These are phyloP conservation scores for Tricholoma saponaceum DNA, from an alignment of 768 basidiomycete species.

Conservation along the genomic window DNA sequence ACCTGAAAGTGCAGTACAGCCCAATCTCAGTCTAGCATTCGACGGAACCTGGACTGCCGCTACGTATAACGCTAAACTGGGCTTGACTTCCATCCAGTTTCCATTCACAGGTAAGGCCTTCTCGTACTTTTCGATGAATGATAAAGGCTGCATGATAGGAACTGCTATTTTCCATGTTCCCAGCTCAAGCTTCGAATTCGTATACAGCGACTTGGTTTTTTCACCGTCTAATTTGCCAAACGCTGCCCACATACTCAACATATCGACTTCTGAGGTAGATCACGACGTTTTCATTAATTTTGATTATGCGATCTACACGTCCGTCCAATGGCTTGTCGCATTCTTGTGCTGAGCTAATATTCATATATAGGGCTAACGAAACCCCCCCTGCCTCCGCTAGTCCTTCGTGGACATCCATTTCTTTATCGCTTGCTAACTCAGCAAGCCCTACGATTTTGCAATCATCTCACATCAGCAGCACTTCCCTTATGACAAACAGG, in stretches of 20 bases:
- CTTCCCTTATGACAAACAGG: background rate
- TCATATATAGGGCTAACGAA: background rate
- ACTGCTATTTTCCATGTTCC: constrained; percentile 29
- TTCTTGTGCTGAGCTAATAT: background rate
- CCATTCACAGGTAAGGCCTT: constrained; percentile 11
- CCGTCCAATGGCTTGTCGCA: constrained; percentile 5
- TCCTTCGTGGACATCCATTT: background rate
- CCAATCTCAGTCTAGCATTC: constrained; percentile 7
- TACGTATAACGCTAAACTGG: constrained; percentile 12
- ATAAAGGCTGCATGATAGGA: constrained; percentile 16
- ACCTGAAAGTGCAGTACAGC: constrained; percentile 12
- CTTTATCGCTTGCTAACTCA: background rate
- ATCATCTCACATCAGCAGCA: background rate
- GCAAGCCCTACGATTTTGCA: background rate
- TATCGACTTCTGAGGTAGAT: constrained; percentile 27
- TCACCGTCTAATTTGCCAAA: constrained; percentile 22
- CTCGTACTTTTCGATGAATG: background rate
- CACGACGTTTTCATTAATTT: constrained; percentile 30
- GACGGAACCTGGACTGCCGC: constrained; percentile 17
- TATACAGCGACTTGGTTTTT: constrained; percentile 29
- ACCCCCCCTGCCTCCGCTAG: background rate
- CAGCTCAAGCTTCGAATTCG: constrained; percentile 13
- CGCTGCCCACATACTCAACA: constrained; percentile 23
- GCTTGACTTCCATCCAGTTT: constrained; percentile 11
- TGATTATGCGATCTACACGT: constrained; percentile 41